These are phyloP conservation scores for Alternaria arbusti DNA, from an alignment of 2,329 filamentous ascomycete species.

Conservation along the genomic window DNA sequence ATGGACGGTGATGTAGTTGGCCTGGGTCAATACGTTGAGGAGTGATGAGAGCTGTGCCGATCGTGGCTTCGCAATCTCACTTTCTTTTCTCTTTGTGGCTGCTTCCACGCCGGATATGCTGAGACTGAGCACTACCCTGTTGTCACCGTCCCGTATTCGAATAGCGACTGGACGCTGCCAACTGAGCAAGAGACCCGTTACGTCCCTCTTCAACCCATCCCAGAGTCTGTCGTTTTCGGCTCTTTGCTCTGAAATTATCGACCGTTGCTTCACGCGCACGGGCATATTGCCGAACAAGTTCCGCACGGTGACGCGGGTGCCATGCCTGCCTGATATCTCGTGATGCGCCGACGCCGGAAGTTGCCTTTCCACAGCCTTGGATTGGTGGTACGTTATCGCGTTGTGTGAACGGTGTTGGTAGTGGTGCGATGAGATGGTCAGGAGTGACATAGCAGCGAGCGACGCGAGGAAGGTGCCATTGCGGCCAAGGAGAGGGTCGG, in stretches of 20 bases:
- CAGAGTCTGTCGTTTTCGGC: constrained; percentile 68
- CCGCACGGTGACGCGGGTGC: constrained; percentile 76
- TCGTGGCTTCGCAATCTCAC: constrained; percentile 6
- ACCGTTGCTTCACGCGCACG: constrained; percentile 83
- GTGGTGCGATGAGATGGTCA: constrained; percentile 78
- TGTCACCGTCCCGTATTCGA: constrained; percentile 61
- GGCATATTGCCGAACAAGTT: constrained; percentile 91
- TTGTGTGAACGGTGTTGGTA: constrained; percentile 65
- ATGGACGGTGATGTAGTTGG: constrained; percentile 64
- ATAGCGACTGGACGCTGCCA: constrained; percentile 67
- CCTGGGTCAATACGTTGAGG: constrained; percentile 66
- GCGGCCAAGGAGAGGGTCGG: constrained; percentile 64
- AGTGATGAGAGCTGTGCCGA: constrained; percentile 28
- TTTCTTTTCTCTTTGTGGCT: background rate
- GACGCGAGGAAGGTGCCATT: constrained; percentile 80
- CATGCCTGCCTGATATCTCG: constrained; percentile 63
- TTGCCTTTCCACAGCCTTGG: constrained; percentile 68
- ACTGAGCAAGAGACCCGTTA: constrained; percentile 72
- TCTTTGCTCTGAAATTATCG: constrained; percentile 58
- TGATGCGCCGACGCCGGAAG: constrained; percentile 66
- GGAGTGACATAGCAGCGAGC: constrained; percentile 74
- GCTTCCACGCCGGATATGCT: constrained; percentile 19
- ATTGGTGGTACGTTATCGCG: constrained; percentile 73
- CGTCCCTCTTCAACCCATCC: constrained; percentile 64
- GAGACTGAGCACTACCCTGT: constrained; percentile 46